Conservation (phyloP, 176 grass and related monocot species). For the Tillandsia fasciculata region DNA sequence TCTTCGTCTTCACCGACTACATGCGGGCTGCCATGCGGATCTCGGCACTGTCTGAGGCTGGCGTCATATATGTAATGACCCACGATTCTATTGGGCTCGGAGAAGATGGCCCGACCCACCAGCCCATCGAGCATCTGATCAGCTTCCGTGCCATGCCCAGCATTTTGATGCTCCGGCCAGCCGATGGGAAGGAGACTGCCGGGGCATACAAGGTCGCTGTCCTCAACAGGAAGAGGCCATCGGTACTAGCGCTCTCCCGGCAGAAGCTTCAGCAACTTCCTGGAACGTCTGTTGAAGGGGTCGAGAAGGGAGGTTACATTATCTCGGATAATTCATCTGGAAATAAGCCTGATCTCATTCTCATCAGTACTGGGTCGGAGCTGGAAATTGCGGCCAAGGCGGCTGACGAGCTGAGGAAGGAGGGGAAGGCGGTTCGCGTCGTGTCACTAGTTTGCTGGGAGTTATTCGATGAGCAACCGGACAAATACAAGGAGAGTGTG, state of each 20-base stretch:
- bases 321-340: conserved; percentile 28
- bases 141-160: conserved; percentile 51
- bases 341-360: conserved; percentile 38
- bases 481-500: conserved; percentile 38
- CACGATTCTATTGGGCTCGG: conserved; percentile 59
- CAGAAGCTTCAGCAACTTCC: conserved; percentile 42
- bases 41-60: conserved; percentile 35
- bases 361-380: conserved; percentile 49
- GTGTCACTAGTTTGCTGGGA: conserved; percentile 57
- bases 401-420: conserved; percentile 28
- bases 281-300: conserved; percentile 28
- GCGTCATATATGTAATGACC: conserved; percentile 54
- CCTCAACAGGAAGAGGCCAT: conserved; percentile 35
- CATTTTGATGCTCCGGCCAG: conserved; percentile 43
- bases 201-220: conserved; percentile 34
- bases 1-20: conserved; percentile 58
- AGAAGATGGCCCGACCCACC: conserved; percentile 57
- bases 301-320: conserved; percentile 42
- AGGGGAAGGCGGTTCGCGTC: conserved; percentile 25
- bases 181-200: conserved; percentile 52
- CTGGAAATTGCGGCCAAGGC: conserved; percentile 45
- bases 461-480: conserved; percentile 43
- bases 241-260: conserved; percentile 34
- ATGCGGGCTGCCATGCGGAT: conserved; percentile 54
- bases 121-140: conserved; percentile 44